Evolutionary conservation across 2,329 filamentous ascomycete genomes (phyloP).

Genomic region (Monilinia fructicola): DNA sequence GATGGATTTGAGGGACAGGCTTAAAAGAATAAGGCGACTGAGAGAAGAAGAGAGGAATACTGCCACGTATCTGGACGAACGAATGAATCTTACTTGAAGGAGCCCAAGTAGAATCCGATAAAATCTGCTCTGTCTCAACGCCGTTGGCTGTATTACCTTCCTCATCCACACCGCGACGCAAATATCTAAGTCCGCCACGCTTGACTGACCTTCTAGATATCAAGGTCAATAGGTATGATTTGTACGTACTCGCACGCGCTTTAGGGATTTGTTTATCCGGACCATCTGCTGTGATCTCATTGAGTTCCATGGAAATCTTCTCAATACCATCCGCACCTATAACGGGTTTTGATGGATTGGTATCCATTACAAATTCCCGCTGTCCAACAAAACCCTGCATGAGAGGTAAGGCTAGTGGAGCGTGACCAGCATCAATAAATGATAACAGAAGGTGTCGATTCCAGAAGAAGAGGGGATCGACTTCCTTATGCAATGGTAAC

Average conservation of each 20-base stretch:
- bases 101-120: conserved; percentile 70
- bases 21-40: conserved; percentile 94
- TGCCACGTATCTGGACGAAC: conserved; percentile 84
- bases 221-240: conserved; percentile 66
- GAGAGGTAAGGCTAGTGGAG: conserved; percentile 72
- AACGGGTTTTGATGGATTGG: conserved; percentile 46
- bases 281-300: conserved; percentile 41
- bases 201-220: conserved; percentile 88
- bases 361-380: conserved; percentile 72
- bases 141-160: conserved; percentile 84
- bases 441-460: conserved; percentile 73
- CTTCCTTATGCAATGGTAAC: conserved; percentile 67
- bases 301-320: conserved; percentile 46
- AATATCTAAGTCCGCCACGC: conserved; percentile 83
- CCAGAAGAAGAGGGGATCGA: conserved; percentile 86
- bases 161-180: conserved; percentile 87
- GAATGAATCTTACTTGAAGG: conserved; percentile 66
- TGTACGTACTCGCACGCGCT: conserved; percentile 27
- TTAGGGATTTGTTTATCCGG: conserved; percentile 26
- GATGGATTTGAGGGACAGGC: conserved; percentile 77
- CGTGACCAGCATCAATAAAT: conserved; percentile 72
- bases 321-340: conserved; percentile 52
- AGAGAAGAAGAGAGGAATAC: conserved; percentile 92
- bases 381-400: conserved; percentile 96
- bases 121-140: conserved; percentile 93